These are phyloP conservation scores for Glonium stellatum DNA, from an alignment of 495 filamentous ascomycete species.

Conservation along the genomic window DNA sequence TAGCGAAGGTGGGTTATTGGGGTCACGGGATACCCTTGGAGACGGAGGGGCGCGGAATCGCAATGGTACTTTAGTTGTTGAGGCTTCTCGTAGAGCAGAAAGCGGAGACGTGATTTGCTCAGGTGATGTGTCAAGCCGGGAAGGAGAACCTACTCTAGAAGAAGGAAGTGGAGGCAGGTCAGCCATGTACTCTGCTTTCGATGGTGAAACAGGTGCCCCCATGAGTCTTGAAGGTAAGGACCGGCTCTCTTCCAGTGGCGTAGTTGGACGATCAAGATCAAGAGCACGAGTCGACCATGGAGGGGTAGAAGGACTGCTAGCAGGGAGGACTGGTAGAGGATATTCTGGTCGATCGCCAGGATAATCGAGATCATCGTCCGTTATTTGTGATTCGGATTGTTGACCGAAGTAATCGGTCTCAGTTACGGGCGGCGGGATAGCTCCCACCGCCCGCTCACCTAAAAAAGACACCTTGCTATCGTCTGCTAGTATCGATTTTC, in stretches of 20 bases:
- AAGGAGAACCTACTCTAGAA: slow-evolving; percentile 12
- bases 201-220: slow-evolving; percentile 12
- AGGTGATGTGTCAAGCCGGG: slow-evolving; percentile 6
- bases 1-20: slow-evolving; percentile 16
- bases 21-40: slow-evolving; percentile 17
- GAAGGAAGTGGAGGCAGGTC: slow-evolving; percentile 19
- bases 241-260: slow-evolving; percentile 23
- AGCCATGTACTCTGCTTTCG: slow-evolving; percentile 15
- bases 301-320: not conserved
- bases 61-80: slow-evolving; percentile 33
- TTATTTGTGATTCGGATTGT: slow-evolving; percentile 3
- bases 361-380: slow-evolving; percentile 10
- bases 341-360: slow-evolving; percentile 25
- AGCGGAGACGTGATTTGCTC: slow-evolving; percentile 13
- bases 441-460: slow-evolving; percentile 40
- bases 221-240: slow-evolving; percentile 20
- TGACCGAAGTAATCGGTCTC: slow-evolving; percentile 14
- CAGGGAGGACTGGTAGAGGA: slow-evolving; percentile 17
- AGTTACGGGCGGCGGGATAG: slow-evolving; percentile 33
- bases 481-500: slow-evolving; percentile 14
- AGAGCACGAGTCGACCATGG: not conserved
- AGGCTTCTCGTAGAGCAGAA: slow-evolving; percentile 17
- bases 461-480: slow-evolving; percentile 39
- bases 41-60: slow-evolving; percentile 31
- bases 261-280: slow-evolving; percentile 2